A percentile compares a stretch with the other conserved stretches of the same genome.
Evolutionary conservation across 352 stramenopile genomes (phyloP).

Genomic region (Phytophthora palmivora): DNA sequence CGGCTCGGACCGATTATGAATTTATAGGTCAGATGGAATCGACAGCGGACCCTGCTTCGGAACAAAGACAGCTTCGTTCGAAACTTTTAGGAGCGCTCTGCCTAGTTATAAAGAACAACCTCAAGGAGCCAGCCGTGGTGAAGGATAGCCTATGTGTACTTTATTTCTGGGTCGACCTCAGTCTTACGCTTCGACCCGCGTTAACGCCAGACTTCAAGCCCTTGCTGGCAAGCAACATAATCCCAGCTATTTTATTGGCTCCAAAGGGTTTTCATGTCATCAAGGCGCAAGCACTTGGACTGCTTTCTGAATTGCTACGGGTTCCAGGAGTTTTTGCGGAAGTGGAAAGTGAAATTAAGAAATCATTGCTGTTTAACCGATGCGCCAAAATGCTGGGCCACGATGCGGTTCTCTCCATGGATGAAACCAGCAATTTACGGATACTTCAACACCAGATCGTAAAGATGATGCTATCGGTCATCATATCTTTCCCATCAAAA

Average conservation of each 20-base stretch:
- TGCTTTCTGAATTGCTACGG: slow-evolving; percentile 52
- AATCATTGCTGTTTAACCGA: slow-evolving; percentile 75
- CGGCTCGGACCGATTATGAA: slow-evolving; percentile 27
- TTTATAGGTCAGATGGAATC: slow-evolving; percentile 27
- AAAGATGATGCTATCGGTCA: slow-evolving; percentile 62
- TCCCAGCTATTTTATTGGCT: slow-evolving; percentile 56
- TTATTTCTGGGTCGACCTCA: slow-evolving; percentile 54
- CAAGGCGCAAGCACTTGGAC: slow-evolving; percentile 48
- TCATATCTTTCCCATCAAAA: slow-evolving; percentile 60
- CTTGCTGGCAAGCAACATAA: slow-evolving; percentile 54
- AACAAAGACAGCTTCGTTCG: slow-evolving; percentile 41
- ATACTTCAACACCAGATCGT: slow-evolving; percentile 66
- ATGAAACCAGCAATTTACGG: slow-evolving; percentile 33
- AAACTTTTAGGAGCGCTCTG: slow-evolving; percentile 61
- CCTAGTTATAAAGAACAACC: slow-evolving; percentile 57
- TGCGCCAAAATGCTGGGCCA: slow-evolving; percentile 66
- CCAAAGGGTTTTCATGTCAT: slow-evolving; percentile 40
- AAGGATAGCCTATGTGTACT: slow-evolving; percentile 52
- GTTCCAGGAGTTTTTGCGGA: slow-evolving; percentile 51
- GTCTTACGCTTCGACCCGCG: slow-evolving; percentile 23
- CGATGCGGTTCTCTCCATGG: slow-evolving; percentile 11
- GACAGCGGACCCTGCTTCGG: slow-evolving; percentile 34
- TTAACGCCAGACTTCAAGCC: slow-evolving; percentile 51
- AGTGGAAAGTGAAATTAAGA: slow-evolving; percentile 50
- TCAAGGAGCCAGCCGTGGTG: slow-evolving; percentile 50